Base-by-base conservation (phyloP, 2,329 filamentous ascomycete species). In the Emmonsia crescens region DNA sequence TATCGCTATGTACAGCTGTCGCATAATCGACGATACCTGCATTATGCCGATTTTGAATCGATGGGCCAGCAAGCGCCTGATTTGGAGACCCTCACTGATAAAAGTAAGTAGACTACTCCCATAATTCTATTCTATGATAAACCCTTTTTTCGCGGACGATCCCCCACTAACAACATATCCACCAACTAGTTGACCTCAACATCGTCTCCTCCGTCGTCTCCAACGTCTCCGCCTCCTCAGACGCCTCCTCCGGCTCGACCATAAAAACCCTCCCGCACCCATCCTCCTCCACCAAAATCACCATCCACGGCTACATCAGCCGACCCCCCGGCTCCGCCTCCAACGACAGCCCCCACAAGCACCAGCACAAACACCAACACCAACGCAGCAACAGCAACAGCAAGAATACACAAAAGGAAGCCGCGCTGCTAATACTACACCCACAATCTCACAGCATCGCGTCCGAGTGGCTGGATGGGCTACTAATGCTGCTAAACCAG, bases 401-500 rank as follows among this genome's bases (percentile, higher is more conserved):
- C 72, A 73, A 70, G 65, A 62, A 65, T 5, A 63, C 60, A 21
- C 70, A 75, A 40, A 82, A 83, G 66, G 94, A 97, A 73, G 79
- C 85, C 58, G 82, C 89, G 0, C 82, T 97, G 27, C 80, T 99
- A 60, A 89, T 87, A n/a, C 81, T 99, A 59, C 86, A 91, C 73
- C 92, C 93, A 5, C 79, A 85, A 63, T 89, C 85, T 62, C 88
- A 94, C 71, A 89, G 85, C 66, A 78, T 94, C 56, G 94, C 94
- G 10, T 95, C 91, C 0, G 94, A 99, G 76, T 99, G 94, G 94
- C 82, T 99, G 5, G 94, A 99, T 73, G 94, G 94, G 0, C 78
- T 99, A 66, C 81, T 97, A 61, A 96, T 99, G 91, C 80, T 99
- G 60, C 82, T 99, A 29, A 91, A 95, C 71, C 94, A 99, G 75